These are phyloP conservation scores for Aspergillus olivimuriae DNA, from an alignment of 495 filamentous ascomycete species.

Conservation along the genomic window DNA sequence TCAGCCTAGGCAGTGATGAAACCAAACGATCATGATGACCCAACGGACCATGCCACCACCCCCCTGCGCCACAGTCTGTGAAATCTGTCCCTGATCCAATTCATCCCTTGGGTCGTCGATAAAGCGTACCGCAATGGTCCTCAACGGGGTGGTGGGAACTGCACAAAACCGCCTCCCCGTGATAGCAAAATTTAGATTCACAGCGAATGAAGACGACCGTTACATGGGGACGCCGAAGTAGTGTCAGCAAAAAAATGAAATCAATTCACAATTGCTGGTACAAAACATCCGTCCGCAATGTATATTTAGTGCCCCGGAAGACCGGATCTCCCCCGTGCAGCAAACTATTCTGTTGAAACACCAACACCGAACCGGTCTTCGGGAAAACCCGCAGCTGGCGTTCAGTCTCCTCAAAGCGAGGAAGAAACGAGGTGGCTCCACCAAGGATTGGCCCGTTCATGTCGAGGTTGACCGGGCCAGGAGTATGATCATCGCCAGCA, in stretches of 20 bases:
- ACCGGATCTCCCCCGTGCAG: constrained; percentile 71
- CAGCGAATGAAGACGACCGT: too few relatives aligned
- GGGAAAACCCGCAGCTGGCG: constrained; percentile 56
- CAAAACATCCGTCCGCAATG: constrained; percentile 71
- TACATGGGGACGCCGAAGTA: too few relatives aligned
- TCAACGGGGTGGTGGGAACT: too few relatives aligned
- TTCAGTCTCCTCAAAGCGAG: constrained; percentile 35
- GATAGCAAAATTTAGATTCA: too few relatives aligned
- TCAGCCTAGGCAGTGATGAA: too few relatives aligned
- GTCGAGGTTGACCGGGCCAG: constrained; percentile 13
- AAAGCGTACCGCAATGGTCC: too few relatives aligned
- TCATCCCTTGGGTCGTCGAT: too few relatives aligned
- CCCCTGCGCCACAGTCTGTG: too few relatives aligned
- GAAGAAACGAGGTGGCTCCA: constrained; percentile 58
- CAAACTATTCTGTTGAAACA: constrained; percentile 68
- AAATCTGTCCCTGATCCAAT: too few relatives aligned
- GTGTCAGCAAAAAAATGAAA: background rate
- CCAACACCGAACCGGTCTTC: constrained; percentile 60
- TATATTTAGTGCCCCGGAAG: constrained; percentile 61
- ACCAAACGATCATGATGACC: too few relatives aligned
- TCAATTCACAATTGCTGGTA: constrained; percentile 30
- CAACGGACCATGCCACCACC: too few relatives aligned
- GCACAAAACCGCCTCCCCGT: too few relatives aligned
- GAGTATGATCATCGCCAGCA: background rate
- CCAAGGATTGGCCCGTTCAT: constrained; percentile 28